Evolutionary conservation across 495 filamentous ascomycete species (phyloP), one percentile per base, ranked within the genome.

Genomic region (Lophiotrema nucula): DNA sequence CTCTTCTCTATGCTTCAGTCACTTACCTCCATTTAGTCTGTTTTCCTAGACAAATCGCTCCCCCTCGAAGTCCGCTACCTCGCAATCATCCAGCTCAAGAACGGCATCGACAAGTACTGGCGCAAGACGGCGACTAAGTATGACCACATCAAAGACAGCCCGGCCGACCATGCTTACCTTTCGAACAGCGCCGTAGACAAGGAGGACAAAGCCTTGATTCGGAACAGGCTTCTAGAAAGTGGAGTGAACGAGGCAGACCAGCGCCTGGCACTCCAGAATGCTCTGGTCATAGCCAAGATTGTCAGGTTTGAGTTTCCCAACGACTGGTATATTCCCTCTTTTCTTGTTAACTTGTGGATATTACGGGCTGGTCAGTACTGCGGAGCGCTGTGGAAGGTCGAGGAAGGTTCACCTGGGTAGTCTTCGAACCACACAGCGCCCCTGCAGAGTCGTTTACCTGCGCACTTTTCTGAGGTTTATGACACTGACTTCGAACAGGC

Each of bases 41-140:
- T 87, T 5, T 96, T 89, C 68, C 73, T 95, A 43, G 88, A 96
- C 71, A 83, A 83, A 39, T 79, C 79, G 4, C 74, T 92, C 0
- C 88, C 90, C 11, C 65, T 78, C 13, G 85, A 92, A 62, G 79
- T 89, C 38, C 86, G 93, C 47, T 89, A 93, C 69, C 81, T 96
- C n/a, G 84, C 90, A 16, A 84, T 96, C 47, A 97, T 96, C 57
- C 88, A 95, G 67, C 75, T 98, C 50, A 97, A 97, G 69, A 96
- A 97, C 70, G 93, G 90, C 23, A 89, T 96, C 66, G 92, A 97
- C 65, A 90, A 87, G 69, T 90, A 89, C 70, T 98, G 93, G 93
- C 81, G 93, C 37, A 86, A 83, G 65, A 84, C 82, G 2, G 80
- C 87, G 15, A 76, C 74, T 16, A 81, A 87, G 82, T 84, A 76